Conservation (phyloP, 306 rosid species). For the Castanea crenata region DNA sequence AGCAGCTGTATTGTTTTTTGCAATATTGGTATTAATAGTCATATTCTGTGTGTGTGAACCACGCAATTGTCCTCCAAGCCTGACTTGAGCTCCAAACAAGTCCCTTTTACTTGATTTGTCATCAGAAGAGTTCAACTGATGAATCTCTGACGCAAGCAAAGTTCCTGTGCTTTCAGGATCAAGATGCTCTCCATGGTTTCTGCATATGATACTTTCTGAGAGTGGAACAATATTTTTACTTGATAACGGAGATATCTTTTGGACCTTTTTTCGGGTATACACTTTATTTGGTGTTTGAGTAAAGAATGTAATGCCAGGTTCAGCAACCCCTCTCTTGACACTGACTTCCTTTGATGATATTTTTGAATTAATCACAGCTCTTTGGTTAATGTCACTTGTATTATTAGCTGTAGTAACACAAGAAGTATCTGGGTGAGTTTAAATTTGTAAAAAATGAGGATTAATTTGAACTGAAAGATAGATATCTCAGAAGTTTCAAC, state of each 20-base stretch:
- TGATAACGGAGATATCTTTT: constrained; percentile 22
- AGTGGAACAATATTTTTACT: constrained; percentile 25
- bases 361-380: constrained; percentile 25
- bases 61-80: constrained; percentile 9
- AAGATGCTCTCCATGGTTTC: constrained; percentile 31
- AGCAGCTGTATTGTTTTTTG: constrained; percentile 13
- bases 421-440: constrained; percentile 22
- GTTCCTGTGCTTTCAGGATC: constrained; percentile 31
- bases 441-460: constrained; percentile 17
- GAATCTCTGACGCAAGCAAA: constrained; percentile 31
- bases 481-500: background rate
- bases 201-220: constrained; percentile 30
- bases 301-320: constrained; percentile 27
- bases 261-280: constrained; percentile 55
- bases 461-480: constrained; percentile 3
- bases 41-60: constrained; percentile 9
- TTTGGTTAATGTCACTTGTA: constrained; percentile 23
- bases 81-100: constrained; percentile 18
- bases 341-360: constrained; percentile 32
- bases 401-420: constrained; percentile 30
- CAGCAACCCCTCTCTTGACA: constrained; percentile 27
- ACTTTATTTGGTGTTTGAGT: constrained; percentile 40
- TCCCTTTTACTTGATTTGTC: constrained; percentile 34
- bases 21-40: constrained; percentile 13
- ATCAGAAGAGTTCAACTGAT: constrained; percentile 30